A percentile compares a stretch with the other conserved stretches of the same genome.
These are phyloP conservation scores for Lasiosphaeria ovina DNA, from an alignment of 495 filamentous ascomycete species.

Conservation along the genomic window DNA sequence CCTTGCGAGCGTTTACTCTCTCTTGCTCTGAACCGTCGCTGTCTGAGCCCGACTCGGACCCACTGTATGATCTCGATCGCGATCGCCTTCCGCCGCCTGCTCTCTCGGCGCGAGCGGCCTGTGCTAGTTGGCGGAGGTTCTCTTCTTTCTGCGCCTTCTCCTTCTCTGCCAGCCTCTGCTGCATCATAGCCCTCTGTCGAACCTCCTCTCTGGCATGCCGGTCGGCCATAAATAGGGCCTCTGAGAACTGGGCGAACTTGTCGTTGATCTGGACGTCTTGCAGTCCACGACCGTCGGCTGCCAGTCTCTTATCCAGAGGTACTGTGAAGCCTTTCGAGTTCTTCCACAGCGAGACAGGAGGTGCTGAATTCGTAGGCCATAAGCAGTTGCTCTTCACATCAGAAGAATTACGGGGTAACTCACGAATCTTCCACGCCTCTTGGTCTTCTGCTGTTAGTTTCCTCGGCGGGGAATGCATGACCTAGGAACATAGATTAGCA, in stretches of 20 bases:
- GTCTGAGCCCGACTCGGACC: slow-evolving; percentile 61
- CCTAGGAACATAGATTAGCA: slow-evolving; percentile 12
- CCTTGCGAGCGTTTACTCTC: slow-evolving; percentile 72
- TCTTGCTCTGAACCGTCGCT: slow-evolving; percentile 67
- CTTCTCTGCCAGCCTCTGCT: slow-evolving; percentile 94
- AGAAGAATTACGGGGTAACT: not conserved
- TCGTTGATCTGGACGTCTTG: slow-evolving; percentile 98
- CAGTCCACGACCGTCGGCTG: slow-evolving; percentile 89
- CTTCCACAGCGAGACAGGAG: slow-evolving; percentile 97
- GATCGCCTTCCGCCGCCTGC: slow-evolving; percentile 51
- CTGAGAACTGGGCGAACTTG: slow-evolving; percentile 95
- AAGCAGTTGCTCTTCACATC: not conserved
- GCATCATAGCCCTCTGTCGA: slow-evolving; percentile 87
- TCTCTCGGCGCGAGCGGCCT: slow-evolving; percentile 84
- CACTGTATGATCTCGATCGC: slow-evolving; percentile 51
- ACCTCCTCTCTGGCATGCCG: slow-evolving; percentile 95
- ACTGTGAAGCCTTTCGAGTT: slow-evolving; percentile 99
- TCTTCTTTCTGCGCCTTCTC: slow-evolving; percentile 94
- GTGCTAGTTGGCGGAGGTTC: slow-evolving; percentile 81
- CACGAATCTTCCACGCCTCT: slow-evolving; percentile 84
- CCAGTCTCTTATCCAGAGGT: slow-evolving; percentile 91
- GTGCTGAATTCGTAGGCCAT: slow-evolving; percentile 39
- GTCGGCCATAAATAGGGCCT: slow-evolving; percentile 91
- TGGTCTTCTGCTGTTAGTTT: slow-evolving; percentile 97
- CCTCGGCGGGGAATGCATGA: slow-evolving; percentile 92